Evolutionary conservation across 345 rosid species (phyloP).

Genomic region (Tarenaya hassleriana): DNA sequence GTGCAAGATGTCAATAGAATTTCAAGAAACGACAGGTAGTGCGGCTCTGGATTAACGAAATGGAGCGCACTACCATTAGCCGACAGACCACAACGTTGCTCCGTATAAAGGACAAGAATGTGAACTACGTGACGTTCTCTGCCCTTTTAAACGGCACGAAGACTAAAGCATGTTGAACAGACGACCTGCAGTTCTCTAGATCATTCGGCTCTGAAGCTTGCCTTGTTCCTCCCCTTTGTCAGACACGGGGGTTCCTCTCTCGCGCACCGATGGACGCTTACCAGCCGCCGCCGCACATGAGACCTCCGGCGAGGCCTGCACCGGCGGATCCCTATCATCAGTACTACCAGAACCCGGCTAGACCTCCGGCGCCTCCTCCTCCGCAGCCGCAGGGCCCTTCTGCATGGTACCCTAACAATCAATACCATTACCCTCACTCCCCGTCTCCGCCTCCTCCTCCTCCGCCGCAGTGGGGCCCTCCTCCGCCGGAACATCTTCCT

Average conservation of each 20-base stretch:
- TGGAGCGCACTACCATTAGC: too few relatives aligned
- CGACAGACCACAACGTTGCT: too few relatives aligned
- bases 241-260: background rate
- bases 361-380: constrained; percentile 36
- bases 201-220: too few relatives aligned
- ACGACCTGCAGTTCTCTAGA: too few relatives aligned
- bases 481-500: constrained; percentile 19
- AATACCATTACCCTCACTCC: constrained; percentile 47
- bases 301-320: constrained; percentile 42
- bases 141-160: too few relatives aligned
- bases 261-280: constrained; percentile 43
- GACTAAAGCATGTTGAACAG: too few relatives aligned
- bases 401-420: constrained; percentile 47
- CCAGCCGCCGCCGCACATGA: constrained; percentile 45
- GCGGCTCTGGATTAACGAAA: too few relatives aligned
- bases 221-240: constrained; percentile 3
- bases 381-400: constrained; percentile 20
- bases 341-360: constrained; percentile 24
- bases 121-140: too few relatives aligned
- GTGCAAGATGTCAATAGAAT: too few relatives aligned
- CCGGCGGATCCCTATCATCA: constrained; percentile 41
- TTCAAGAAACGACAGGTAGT: too few relatives aligned
- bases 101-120: too few relatives aligned
- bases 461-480: constrained; percentile 44
- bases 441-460: constrained; percentile 53